phyloP scores from a whole-genome alignment of 768 basidiomycete genomes.

The Pleurotus tuber-regium region DNA sequence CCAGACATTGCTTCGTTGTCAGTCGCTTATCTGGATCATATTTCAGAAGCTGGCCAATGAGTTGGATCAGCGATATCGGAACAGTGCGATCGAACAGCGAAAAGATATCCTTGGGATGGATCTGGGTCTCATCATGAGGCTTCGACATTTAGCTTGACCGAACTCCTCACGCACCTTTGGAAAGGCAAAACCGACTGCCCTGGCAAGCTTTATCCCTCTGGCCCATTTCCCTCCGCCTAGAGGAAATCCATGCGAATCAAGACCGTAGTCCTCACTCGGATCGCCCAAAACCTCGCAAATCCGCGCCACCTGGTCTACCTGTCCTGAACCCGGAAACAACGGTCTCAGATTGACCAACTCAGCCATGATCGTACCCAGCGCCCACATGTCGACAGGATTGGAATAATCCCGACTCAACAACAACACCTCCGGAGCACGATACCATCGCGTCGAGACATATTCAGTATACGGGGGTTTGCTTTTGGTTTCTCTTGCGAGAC shows the following conservation, averaged over 20 bases:
- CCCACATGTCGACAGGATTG: constrained; percentile 99
- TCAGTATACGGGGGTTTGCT: constrained; percentile 95
- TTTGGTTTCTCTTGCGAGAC: constrained; percentile 86
- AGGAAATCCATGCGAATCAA: constrained; percentile 62
- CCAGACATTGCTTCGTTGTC: constrained; percentile 82
- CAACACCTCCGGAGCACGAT: constrained; percentile 96
- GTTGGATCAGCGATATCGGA: constrained; percentile 81
- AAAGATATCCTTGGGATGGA: constrained; percentile 62
- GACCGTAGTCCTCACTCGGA: constrained; percentile 79
- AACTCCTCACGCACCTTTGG: constrained; percentile 63
- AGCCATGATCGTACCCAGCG: constrained; percentile 96
- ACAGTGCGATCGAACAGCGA: constrained; percentile 76
- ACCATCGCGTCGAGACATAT: constrained; percentile 99
- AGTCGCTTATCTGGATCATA: constrained; percentile 89
- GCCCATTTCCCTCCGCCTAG: constrained; percentile 90
- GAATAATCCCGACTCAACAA: constrained; percentile 91
- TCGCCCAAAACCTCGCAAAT: constrained; percentile 95
- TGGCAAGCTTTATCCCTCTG: constrained; percentile 84
- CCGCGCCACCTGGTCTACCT: constrained; percentile 87
- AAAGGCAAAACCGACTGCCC: constrained; percentile 82
- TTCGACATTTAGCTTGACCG: constrained; percentile 15
- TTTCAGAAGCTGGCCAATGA: constrained; percentile 86
- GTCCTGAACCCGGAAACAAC: constrained; percentile 90
- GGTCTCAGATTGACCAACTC: constrained; percentile 95
- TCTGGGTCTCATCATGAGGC: too few species aligned